Percentiles rank a stretch among this genome's conserved stretches.
Evolutionary conservation across 176 grass and related monocot species (phyloP).

Genomic region (bread wheat (Triticum aestivum)): IWGSC_CS_RefSeq_v2.1 NC_057795.1:151667117-151667616

Average conservation of each 20-base stretch:
- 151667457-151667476: no score
- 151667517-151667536: no score
- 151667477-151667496: neutral
- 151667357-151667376: neutral
- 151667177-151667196: neutral
- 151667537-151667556: no score
- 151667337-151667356: neutral
- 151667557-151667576: no score
- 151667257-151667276: conserved; percentile 49
- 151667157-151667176: conserved; percentile 54
- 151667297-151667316: conserved; percentile 7
- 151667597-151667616: no score
- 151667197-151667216: conserved; percentile 22
- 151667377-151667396: no score
- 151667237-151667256: conserved; percentile 42
- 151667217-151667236: conserved; percentile 42
- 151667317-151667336: neutral
- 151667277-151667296: conserved; percentile 32
- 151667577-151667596: no score
- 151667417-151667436: neutral
- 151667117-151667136: conserved; percentile 29
- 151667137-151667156: conserved; percentile 55
- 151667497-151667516: no score
- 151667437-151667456: neutral
- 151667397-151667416: neutral